Evolutionary conservation across 2,329 filamentous ascomycete species (phyloP).

Genomic region (Ophiocordyceps camponoti-leonardi): DNA sequence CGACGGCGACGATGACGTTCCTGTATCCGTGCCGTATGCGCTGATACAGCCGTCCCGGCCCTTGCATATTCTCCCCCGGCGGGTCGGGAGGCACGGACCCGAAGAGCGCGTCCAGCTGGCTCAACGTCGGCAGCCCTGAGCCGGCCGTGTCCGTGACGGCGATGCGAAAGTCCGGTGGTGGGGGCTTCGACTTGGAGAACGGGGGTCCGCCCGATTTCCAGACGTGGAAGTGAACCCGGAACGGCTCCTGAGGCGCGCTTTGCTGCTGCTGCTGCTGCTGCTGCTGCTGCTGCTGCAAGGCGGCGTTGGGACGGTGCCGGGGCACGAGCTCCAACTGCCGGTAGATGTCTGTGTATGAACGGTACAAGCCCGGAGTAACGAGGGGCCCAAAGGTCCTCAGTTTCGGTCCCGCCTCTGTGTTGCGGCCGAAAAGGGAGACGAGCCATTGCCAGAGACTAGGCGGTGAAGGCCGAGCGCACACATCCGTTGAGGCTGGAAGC

Average conservation of each 20-base stretch:
- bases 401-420: slow-evolving; percentile 6
- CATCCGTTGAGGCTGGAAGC: slow-evolving; percentile 3
- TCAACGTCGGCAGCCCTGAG: slow-evolving; percentile 53
- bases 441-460: slow-evolving; percentile 33
- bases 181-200: slow-evolving; percentile 68
- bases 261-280: no score
- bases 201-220: slow-evolving; percentile 48
- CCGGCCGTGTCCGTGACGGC: slow-evolving; percentile 64
- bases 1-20: slow-evolving; percentile 72
- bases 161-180: slow-evolving; percentile 67
- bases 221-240: slow-evolving; percentile 61
- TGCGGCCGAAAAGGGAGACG: slow-evolving; percentile 24
- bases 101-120: slow-evolving; percentile 54
- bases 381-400: slow-evolving; percentile 32
- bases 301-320: slow-evolving; percentile 40
- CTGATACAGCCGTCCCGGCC: slow-evolving; percentile 45
- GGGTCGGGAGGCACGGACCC: slow-evolving; percentile 56
- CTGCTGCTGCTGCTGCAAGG: slow-evolving; percentile 6
- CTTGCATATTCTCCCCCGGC: slow-evolving; percentile 20
- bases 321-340: slow-evolving; percentile 57
- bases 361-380: slow-evolving; percentile 44
- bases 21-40: slow-evolving; percentile 71
- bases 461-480: neutral
- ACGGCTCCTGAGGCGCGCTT: slow-evolving; percentile 29
- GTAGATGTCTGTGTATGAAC: slow-evolving; percentile 56